Percentiles rank a stretch among this genome's conserved stretches.
These are phyloP conservation scores for Flaveria brownii DNA, from an alignment of 129 eudicot genomes.

Conservation along the genomic window DNA sequence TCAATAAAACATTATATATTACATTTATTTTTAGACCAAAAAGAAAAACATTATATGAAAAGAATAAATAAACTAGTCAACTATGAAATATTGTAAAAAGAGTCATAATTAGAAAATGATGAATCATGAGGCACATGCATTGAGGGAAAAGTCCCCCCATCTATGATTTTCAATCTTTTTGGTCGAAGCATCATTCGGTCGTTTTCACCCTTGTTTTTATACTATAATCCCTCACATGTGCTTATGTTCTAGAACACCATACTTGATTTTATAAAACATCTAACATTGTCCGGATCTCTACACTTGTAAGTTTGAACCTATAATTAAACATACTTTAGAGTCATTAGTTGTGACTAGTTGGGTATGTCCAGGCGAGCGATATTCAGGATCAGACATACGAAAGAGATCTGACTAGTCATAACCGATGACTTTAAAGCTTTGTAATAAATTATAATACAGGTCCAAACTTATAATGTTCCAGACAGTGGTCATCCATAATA, in stretches of 20 bases:
- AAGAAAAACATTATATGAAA: background rate
- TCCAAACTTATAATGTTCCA: no score
- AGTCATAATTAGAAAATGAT: conserved; percentile 32
- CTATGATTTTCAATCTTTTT: conserved; percentile 19
- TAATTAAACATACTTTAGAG: background rate
- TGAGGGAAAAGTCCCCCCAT: conserved; percentile 29
- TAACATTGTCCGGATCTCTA: no score
- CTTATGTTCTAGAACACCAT: background rate
- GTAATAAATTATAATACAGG: background rate
- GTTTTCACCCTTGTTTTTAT: background rate
- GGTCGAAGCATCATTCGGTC: conserved; percentile 31
- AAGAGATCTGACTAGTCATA: background rate
- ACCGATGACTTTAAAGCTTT: background rate
- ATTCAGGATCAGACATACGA: background rate
- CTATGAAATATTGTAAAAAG: background rate
- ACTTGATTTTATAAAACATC: no score
- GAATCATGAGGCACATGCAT: conserved; percentile 35
- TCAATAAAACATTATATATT: background rate
- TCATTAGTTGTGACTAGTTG: background rate
- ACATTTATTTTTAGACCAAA: background rate
- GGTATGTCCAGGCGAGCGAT: no score
- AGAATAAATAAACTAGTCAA: conserved; percentile 3
- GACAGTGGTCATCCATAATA: no score
- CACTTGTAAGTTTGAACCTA: no score
- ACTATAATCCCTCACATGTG: conserved; percentile 26